Percentiles rank a stretch among this genome's conserved stretches.
Conservation (phyloP, 1,284 basidiomycete genomes). For the Cryptococcus sp. region DNA sequence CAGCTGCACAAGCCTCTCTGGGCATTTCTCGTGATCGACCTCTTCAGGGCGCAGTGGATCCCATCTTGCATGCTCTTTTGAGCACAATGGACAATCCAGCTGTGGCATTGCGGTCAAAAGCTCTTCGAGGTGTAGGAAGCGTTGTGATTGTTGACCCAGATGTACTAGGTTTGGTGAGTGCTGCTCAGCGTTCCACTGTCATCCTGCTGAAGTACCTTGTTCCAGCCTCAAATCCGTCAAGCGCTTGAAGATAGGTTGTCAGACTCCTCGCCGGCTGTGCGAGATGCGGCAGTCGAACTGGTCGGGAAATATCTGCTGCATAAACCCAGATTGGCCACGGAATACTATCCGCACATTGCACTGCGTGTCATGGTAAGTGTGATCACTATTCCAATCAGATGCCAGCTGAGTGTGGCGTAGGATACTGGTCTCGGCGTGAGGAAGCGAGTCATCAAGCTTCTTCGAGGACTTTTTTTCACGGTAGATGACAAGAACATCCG, state of each 20-base stretch:
- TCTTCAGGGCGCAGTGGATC: conserved; percentile 73
- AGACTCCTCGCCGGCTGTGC: conserved; percentile 87
- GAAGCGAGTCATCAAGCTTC: conserved; percentile 90
- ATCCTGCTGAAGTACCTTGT: neutral
- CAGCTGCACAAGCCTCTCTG: conserved; percentile 56
- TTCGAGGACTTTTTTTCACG: conserved; percentile 76
- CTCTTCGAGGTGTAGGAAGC: conserved; percentile 77
- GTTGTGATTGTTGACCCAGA: conserved; percentile 82
- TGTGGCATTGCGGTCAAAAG: conserved; percentile 87
- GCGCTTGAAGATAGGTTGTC: conserved; percentile 85
- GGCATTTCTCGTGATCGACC: conserved; percentile 73
- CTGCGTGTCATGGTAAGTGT: conserved; percentile 77
- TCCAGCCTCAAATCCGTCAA: conserved; percentile 68
- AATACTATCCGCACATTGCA: conserved; percentile 82
- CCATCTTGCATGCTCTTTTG: conserved; percentile 74
- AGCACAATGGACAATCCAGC: conserved; percentile 73
- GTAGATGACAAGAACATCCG: conserved; percentile 62
- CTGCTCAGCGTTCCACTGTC: neutral
- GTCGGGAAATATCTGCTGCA: conserved; percentile 93
- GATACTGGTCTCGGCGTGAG: conserved; percentile 91
- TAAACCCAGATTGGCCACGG: conserved; percentile 74
- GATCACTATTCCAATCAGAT: neutral
- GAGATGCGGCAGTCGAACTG: conserved; percentile 92
- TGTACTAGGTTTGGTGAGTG: conserved; percentile 70
- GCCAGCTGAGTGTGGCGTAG: conserved; percentile 50